phyloP scores from a whole-genome alignment of 1,139 yeast genomes.

The Saccharomyces hybrid region DNA sequence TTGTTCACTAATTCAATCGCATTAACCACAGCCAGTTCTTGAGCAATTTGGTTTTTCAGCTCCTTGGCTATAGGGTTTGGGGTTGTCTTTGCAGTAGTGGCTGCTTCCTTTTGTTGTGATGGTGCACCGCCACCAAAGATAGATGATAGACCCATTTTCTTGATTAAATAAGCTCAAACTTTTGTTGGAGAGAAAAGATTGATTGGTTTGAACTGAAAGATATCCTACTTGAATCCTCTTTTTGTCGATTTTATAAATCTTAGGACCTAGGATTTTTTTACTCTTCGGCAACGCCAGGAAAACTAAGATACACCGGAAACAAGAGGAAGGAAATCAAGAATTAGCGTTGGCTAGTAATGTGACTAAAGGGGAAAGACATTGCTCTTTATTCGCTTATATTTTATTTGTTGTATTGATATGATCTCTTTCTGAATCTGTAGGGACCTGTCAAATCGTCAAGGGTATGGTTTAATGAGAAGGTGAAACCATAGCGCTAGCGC shows the following conservation, averaged over 20 bases:
- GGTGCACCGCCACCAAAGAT: slow-evolving; percentile 38
- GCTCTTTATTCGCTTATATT: background rate
- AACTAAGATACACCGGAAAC: background rate
- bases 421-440: too few relatives aligned
- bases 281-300: background rate
- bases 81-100: slow-evolving; percentile 20
- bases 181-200: background rate
- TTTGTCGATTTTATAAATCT: background rate
- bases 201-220: background rate
- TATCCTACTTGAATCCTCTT: background rate
- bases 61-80: slow-evolving; percentile 44
- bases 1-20: slow-evolving; percentile 83
- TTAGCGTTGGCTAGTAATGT: background rate
- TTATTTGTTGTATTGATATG: too few relatives aligned
- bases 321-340: too few relatives aligned
- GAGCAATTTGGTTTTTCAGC: slow-evolving; percentile 64
- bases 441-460: too few relatives aligned
- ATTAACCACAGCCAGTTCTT: slow-evolving; percentile 81
- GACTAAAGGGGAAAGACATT: background rate
- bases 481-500: too few relatives aligned
- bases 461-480: too few relatives aligned
- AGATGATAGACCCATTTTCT: slow-evolving; percentile 35
- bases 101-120: slow-evolving; percentile 25
- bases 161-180: background rate
- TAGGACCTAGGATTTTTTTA: background rate